Conservation (phyloP, 2,329 filamentous ascomycete genomes). For the Graphiopsis chlorocephala region DNA sequence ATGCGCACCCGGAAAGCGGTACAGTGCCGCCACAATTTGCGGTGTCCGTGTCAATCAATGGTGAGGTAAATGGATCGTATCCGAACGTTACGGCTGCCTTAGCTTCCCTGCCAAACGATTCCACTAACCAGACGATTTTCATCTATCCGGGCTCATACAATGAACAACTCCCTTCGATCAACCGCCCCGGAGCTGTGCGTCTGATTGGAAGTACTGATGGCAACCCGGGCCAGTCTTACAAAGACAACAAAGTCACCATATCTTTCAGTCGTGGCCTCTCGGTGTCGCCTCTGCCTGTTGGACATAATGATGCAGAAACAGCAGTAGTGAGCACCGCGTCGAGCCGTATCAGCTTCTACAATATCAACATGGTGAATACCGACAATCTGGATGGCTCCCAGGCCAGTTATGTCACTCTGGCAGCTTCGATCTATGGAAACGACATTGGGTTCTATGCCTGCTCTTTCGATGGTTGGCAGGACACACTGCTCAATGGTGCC, state of each 20-base stretch:
- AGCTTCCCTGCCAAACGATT: conserved; percentile 36
- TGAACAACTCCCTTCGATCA: conserved; percentile 42
- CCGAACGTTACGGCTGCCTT: conserved; percentile 37
- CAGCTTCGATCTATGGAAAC: conserved; percentile 32
- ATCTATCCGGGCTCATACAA: conserved; percentile 43
- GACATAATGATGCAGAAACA: conserved; percentile 42
- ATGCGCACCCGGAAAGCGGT: conserved; percentile 42
- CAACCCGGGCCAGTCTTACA: conserved; percentile 35
- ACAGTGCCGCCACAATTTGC: conserved; percentile 42
- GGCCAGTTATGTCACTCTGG: conserved; percentile 34
- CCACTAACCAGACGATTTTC: conserved; percentile 39
- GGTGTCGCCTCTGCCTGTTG: conserved; percentile 40
- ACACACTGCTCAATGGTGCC: conserved; percentile 32
- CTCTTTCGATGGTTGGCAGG: conserved; percentile 32
- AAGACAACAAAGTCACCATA: conserved; percentile 39
- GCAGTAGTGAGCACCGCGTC: conserved; percentile 47
- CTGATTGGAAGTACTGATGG: conserved; percentile 36
- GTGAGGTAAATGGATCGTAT: conserved; percentile 32
- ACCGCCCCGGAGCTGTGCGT: conserved; percentile 40
- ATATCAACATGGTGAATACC: conserved; percentile 35
- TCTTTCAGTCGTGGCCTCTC: conserved; percentile 31
- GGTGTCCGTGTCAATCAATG: conserved; percentile 41
- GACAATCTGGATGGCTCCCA: conserved; percentile 31
- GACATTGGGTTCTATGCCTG: conserved; percentile 36
- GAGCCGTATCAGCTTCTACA: conserved; percentile 34